Conservation (phyloP, 768 basidiomycete species). For the Serendipita sp. region DNA sequence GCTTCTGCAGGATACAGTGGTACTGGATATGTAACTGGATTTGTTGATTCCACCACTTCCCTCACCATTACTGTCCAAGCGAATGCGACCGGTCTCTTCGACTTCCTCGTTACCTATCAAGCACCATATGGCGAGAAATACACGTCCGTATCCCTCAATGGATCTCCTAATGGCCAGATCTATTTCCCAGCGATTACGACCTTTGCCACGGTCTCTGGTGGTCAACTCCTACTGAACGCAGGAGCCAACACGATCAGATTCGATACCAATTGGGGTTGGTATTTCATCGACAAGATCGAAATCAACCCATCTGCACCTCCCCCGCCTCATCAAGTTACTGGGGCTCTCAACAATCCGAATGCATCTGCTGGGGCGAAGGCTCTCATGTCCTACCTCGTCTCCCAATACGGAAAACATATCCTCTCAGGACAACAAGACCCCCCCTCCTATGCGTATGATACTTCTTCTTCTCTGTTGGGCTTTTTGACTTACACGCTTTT, state of each 20-base stretch:
- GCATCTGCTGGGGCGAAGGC: slow-evolving; percentile 2
- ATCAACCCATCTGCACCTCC: slow-evolving; percentile 4
- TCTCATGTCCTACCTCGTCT: slow-evolving; percentile 1
- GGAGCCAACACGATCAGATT: slow-evolving; percentile 7
- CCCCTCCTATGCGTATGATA: slow-evolving; percentile 2
- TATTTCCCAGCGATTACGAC: neutral
- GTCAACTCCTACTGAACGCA: slow-evolving; percentile 7
- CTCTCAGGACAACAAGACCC: slow-evolving; percentile 9
- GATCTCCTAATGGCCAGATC: neutral
- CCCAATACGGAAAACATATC: slow-evolving; percentile 10
- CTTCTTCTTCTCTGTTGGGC: neutral
- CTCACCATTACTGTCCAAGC: neutral
- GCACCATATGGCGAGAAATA: slow-evolving; percentile 1
- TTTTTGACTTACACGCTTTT: neutral
- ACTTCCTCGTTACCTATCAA: neutral
- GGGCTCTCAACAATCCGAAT: neutral
- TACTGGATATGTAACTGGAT: slow-evolving; percentile 4
- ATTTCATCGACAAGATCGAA: slow-evolving; percentile 7
- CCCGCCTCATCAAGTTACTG: slow-evolving; percentile 9
- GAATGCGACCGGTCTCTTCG: neutral
- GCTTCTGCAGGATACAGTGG: slow-evolving; percentile 5
- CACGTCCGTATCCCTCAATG: neutral
- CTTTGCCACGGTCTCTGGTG: slow-evolving; percentile 1
- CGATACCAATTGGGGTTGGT: slow-evolving; percentile 10
- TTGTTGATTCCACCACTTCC: neutral